Conservation (phyloP, 2,329 filamentous ascomycete species). For the Diaporthe caulivora region DNA sequence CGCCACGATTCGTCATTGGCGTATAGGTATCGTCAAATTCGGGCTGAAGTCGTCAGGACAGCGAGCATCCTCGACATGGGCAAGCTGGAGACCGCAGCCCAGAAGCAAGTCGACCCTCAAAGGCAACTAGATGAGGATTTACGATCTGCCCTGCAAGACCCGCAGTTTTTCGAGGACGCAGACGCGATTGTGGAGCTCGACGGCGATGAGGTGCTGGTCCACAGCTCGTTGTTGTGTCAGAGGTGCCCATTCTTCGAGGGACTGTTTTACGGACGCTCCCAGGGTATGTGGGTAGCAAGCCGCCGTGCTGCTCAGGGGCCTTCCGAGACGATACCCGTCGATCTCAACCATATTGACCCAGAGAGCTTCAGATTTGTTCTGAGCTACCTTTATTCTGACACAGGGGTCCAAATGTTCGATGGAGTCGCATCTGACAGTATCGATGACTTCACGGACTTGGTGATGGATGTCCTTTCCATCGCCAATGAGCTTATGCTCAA, state of each 20-base stretch:
- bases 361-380: conserved; percentile 84
- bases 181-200: conserved; percentile 86
- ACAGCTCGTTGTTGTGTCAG: conserved; percentile 83
- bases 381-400: conserved; percentile 85
- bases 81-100: conserved; percentile 81
- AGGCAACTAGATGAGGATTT: conserved; percentile 78
- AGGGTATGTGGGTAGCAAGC: conserved; percentile 84
- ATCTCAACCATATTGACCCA: conserved; percentile 83
- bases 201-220: conserved; percentile 77
- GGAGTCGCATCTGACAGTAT: conserved; percentile 77
- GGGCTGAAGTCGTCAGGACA: conserved; percentile 89
- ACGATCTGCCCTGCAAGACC: conserved; percentile 75
- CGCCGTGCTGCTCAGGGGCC: conserved; percentile 63
- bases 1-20: conserved; percentile 74
- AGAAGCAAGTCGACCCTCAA: conserved; percentile 77
- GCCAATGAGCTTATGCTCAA: conserved; percentile 98
- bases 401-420: conserved; percentile 85
- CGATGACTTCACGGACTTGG: conserved; percentile 88
- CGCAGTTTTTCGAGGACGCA: conserved; percentile 80
- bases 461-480: conserved; percentile 89
- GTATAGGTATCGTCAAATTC: conserved; percentile 81
- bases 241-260: conserved; percentile 94
- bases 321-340: conserved; percentile 71
- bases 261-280: conserved; percentile 88
- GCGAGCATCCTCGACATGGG: conserved; percentile 77